Conservation (phyloP, 2,329 filamentous ascomycete genomes). For the Biscogniauxia sp. region DNA sequence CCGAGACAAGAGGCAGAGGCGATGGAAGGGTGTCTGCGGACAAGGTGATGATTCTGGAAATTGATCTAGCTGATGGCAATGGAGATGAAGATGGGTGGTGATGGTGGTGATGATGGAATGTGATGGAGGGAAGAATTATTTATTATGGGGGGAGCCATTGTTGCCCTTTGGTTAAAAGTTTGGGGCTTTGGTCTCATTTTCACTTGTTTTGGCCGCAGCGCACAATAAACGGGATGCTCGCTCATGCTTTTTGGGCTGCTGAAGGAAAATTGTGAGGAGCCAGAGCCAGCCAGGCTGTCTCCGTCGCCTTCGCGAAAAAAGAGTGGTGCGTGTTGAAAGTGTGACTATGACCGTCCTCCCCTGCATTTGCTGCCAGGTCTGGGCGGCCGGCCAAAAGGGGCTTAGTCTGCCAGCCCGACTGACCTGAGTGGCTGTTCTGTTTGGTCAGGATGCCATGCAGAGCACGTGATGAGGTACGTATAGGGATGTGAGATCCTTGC, state of each 20-base stretch:
- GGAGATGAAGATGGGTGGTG: constrained; percentile 19
- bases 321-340: constrained; percentile 20
- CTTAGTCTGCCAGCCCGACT: background rate
- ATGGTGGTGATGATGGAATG: constrained; percentile 23
- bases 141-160: constrained; percentile 38
- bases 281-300: constrained; percentile 24
- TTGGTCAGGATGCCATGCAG: constrained; percentile 4
- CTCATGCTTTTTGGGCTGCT: constrained; percentile 28
- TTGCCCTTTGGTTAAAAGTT: constrained; percentile 31
- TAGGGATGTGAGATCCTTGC: constrained; percentile 7
- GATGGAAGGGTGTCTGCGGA: constrained; percentile 13
- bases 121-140: constrained; percentile 26
- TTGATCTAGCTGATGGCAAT: constrained; percentile 5
- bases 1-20: constrained; percentile 4
- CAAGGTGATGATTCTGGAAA: constrained; percentile 7
- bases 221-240: constrained; percentile 29
- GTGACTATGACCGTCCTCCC: constrained; percentile 15
- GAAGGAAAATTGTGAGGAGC: constrained; percentile 27
- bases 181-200: constrained; percentile 39
- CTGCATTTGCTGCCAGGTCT: constrained; percentile 6
- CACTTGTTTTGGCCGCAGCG: constrained; percentile 28
- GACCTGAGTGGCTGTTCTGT: constrained; percentile 1
- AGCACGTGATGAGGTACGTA: constrained; percentile 18
- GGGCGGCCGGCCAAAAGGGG: background rate
- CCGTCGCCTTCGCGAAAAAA: constrained; percentile 25